Percentiles rank a stretch among this genome's conserved stretches.
Conservation (phyloP, 257 asterid genomes). For the Gentiana dahurica region DNA sequence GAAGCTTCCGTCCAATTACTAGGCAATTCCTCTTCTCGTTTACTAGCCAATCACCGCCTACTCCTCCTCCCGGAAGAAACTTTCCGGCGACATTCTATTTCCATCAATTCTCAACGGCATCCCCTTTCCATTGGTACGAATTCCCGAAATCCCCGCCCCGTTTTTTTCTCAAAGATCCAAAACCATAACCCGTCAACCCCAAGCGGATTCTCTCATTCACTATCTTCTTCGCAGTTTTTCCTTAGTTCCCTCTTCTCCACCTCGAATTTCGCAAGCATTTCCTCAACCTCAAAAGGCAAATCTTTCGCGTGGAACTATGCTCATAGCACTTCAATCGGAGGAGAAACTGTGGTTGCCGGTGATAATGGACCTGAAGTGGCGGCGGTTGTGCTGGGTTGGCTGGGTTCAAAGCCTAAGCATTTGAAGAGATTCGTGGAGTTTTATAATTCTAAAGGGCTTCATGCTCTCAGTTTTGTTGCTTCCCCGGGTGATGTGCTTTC, state of each 20-base stretch:
- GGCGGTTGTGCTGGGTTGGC: conserved; percentile 83
- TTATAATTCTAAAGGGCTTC: conserved; percentile 58
- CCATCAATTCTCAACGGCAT: conserved; percentile 3
- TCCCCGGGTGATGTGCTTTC: conserved; percentile 69
- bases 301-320: conserved; percentile 38
- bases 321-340: not conserved
- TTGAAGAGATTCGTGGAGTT: conserved; percentile 56
- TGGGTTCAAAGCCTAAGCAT: conserved; percentile 68
- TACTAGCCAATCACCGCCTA: conserved; percentile 13
- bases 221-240: conserved; percentile 3
- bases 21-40: conserved; percentile 27
- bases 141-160: conserved; percentile 11
- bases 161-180: not conserved
- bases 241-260: conserved; percentile 14
- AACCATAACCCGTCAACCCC: conserved; percentile 12
- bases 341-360: conserved; percentile 4
- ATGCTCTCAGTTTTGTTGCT: conserved; percentile 58
- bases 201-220: conserved; percentile 11
- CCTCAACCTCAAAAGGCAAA: conserved; percentile 17
- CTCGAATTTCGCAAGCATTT: conserved; percentile 21
- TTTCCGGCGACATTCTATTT: conserved; percentile 5
- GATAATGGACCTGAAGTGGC: conserved; percentile 46
- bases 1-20: conserved; percentile 40
- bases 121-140: conserved; percentile 12
- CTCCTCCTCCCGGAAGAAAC: conserved; percentile 16